A percentile compares a stretch with the other conserved stretches of the same genome.
Evolutionary conservation across 148 eudicot genomes (phyloP).

Genomic region (Cornus suecica): DNA sequence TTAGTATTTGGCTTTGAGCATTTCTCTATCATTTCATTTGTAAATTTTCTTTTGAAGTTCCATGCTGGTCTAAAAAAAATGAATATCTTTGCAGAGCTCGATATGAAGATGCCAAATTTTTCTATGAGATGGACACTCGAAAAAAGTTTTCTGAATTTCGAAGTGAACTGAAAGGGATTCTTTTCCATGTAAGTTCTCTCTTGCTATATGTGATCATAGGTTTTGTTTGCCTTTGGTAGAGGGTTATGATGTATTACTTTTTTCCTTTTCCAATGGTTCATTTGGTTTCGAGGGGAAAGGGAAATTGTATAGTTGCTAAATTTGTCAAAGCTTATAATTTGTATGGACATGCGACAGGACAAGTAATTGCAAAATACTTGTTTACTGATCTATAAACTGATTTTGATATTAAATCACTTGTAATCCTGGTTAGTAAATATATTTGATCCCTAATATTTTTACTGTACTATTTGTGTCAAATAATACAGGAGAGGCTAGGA

Average conservation of each 20-base stretch:
- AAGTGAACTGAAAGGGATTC: constrained; percentile 79
- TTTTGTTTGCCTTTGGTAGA: background rate
- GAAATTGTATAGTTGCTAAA: background rate
- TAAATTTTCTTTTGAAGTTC: background rate
- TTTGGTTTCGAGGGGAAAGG: background rate
- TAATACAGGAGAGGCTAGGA: constrained; percentile 90
- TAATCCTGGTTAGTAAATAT: background rate
- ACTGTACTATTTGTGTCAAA: background rate
- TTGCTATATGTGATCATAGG: background rate
- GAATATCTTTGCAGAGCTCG: constrained; percentile 65
- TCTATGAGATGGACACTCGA: constrained; percentile 81
- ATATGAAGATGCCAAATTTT: constrained; percentile 98
- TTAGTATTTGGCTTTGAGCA: background rate
- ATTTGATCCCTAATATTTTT: background rate
- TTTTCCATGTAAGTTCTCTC: constrained; percentile 76
- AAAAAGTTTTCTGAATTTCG: constrained; percentile 81
- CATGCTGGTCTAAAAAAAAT: background rate
- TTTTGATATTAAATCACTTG: background rate
- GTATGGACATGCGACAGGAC: background rate
- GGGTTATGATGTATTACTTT: background rate
- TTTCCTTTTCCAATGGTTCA: background rate
- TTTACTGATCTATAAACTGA: background rate
- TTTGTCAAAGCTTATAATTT: background rate
- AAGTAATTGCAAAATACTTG: background rate
- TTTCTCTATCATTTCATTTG: background rate